Percentiles rank a stretch among this genome's conserved stretches.
Conservation (phyloP, 2,329 filamentous ascomycete species). For the Colletotrichum noveboracense region DNA sequence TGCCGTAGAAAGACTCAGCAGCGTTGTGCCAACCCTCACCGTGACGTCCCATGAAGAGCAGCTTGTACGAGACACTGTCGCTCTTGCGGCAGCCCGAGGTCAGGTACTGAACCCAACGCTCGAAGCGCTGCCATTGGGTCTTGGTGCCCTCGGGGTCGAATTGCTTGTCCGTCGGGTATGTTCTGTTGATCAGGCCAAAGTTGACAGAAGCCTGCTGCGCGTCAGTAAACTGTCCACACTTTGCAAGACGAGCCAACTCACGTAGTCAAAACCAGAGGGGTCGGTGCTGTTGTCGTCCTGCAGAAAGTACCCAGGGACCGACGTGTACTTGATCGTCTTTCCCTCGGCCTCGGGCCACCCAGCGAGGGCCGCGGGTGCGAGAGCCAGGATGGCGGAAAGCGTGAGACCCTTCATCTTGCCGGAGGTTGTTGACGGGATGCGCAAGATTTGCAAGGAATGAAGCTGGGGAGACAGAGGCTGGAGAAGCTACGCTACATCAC, state of each 20-base stretch:
- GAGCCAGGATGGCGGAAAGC: slow-evolving; percentile 32
- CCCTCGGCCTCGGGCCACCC: slow-evolving; percentile 35
- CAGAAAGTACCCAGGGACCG: slow-evolving; percentile 66
- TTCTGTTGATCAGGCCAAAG: slow-evolving; percentile 69
- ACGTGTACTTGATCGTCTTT: slow-evolving; percentile 61
- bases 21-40: slow-evolving; percentile 71
- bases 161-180: slow-evolving; percentile 60
- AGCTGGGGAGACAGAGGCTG: neutral
- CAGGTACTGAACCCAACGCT: slow-evolving; percentile 59
- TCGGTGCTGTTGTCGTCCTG: slow-evolving; percentile 66
- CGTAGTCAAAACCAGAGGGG: slow-evolving; percentile 67
- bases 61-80: slow-evolving; percentile 63
- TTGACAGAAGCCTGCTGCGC: slow-evolving; percentile 58
- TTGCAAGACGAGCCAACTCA: slow-evolving; percentile 36
- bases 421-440: slow-evolving; percentile 20
- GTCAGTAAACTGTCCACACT: neutral
- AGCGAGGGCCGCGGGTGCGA: slow-evolving; percentile 32
- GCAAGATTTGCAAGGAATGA: neutral
- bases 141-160: slow-evolving; percentile 43
- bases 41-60: slow-evolving; percentile 73
- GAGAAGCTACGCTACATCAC: neutral
- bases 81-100: slow-evolving; percentile 46
- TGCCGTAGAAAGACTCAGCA: slow-evolving; percentile 71
- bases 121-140: slow-evolving; percentile 71
- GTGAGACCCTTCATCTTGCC: slow-evolving; percentile 36